These are phyloP conservation scores for Aristolochia fimbriata DNA, from an alignment of 164 flowering plant genomes.

Conservation along the genomic window DNA sequence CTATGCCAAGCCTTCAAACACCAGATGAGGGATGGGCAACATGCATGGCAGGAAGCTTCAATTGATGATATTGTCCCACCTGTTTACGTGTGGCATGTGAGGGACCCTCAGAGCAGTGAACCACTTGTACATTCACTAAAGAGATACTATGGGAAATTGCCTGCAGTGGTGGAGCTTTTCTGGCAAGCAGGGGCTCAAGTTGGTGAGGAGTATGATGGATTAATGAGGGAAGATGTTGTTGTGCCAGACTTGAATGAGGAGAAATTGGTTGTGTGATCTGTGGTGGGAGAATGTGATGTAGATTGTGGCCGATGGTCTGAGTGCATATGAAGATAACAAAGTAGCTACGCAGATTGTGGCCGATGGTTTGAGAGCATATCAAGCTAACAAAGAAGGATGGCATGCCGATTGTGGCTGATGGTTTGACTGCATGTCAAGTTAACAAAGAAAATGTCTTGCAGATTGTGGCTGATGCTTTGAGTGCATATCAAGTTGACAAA, in stretches of 20 bases:
- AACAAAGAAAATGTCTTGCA: too few species aligned
- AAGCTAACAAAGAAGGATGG: too few species aligned
- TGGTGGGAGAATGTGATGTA: too few species aligned
- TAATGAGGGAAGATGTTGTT: slow-evolving; percentile 41
- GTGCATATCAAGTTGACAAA: too few species aligned
- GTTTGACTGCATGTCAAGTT: too few species aligned
- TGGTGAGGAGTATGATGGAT: slow-evolving; percentile 18
- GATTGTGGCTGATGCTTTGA: too few species aligned
- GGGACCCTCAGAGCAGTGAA: slow-evolving; percentile 6
- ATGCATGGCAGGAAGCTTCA: slow-evolving; percentile 55
- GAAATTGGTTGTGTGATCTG: slow-evolving; percentile 26
- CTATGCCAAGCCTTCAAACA: slow-evolving; percentile 45
- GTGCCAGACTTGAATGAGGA: slow-evolving; percentile 36
- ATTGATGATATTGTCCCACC: slow-evolving; percentile 49
- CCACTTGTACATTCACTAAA: slow-evolving; percentile 28
- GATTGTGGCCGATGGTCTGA: too few species aligned
- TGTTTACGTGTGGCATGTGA: slow-evolving; percentile 47
- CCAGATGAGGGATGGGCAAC: slow-evolving; percentile 57
- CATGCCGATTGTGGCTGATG: too few species aligned
- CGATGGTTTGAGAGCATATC: too few species aligned
- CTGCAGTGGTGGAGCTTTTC: slow-evolving; percentile 48
- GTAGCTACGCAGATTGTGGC: too few species aligned
- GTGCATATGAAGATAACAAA: too few species aligned
- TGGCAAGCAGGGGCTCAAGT: slow-evolving; percentile 46
- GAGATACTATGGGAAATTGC: slow-evolving; percentile 46